These are phyloP conservation scores for Ophiostoma quercus DNA, from an alignment of 2,329 filamentous ascomycete genomes.

Conservation along the genomic window DNA sequence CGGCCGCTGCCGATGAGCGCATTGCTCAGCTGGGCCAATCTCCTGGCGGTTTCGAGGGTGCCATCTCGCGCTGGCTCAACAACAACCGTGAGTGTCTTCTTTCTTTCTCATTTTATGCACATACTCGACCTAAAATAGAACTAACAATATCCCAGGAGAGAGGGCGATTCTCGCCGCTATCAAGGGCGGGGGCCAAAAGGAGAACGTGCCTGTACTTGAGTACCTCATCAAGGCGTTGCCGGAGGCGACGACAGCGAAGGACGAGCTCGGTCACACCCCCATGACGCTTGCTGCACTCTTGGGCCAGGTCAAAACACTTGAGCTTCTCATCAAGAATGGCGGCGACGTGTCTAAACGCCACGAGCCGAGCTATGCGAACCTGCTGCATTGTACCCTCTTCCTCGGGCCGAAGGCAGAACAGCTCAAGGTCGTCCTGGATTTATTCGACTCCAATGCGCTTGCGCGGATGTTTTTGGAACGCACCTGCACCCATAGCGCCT, in stretches of 20 bases:
- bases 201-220: background rate
- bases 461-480: background rate
- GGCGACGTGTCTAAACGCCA: background rate
- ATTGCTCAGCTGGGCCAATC: constrained; percentile 57
- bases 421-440: background rate
- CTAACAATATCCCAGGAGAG: background rate
- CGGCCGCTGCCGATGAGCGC: constrained; percentile 55
- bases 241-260: background rate
- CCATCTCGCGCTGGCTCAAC: constrained; percentile 60
- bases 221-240: constrained; percentile 6
- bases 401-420: background rate
- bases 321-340: background rate
- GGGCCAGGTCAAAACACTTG: background rate
- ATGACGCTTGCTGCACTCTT: background rate
- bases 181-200: background rate
- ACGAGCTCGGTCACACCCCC: background rate
- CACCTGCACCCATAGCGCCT: background rate
- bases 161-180: background rate
- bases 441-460: background rate
- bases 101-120: background rate
- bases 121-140: background rate
- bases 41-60: constrained; percentile 57
- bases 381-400: background rate
- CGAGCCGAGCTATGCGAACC: background rate
- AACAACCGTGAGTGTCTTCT: constrained; percentile 45